phyloP scores from a whole-genome alignment of 257 asterid species.

The Solanum bulbocastanum region DNA sequence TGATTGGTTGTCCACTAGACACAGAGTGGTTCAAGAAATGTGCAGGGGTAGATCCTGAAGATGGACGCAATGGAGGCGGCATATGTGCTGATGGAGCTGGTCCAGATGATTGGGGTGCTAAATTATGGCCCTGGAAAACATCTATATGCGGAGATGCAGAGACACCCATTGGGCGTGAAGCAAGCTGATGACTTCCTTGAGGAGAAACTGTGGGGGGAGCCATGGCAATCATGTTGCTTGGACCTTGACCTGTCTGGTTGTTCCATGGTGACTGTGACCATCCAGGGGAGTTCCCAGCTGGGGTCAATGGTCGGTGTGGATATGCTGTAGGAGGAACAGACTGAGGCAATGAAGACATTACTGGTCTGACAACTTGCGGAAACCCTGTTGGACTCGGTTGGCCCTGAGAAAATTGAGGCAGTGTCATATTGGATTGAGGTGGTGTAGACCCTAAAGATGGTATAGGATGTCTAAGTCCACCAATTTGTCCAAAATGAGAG shows the following conservation, averaged over 20 bases:
- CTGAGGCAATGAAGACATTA: constrained; percentile 23
- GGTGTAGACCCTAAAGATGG: constrained; percentile 20
- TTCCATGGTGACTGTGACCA: constrained; percentile 27
- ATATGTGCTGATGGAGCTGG: constrained; percentile 21
- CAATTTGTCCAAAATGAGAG: constrained; percentile 27
- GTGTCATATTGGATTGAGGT: constrained; percentile 10
- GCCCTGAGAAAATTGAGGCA: constrained; percentile 2
- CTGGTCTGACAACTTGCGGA: constrained; percentile 21
- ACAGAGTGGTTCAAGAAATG: constrained; percentile 5
- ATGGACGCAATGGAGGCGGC: constrained; percentile 15
- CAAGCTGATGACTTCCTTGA: constrained; percentile 20
- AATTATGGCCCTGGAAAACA: constrained; percentile 7
- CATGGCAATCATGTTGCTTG: constrained; percentile 17
- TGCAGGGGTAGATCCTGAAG: constrained; percentile 13
- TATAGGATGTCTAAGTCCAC: constrained; percentile 32
- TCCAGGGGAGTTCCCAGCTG: constrained; percentile 11
- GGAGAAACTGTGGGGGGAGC: constrained; percentile 12
- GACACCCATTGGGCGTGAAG: constrained; percentile 20
- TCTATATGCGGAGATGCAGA: constrained; percentile 18
- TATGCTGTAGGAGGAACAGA: not conserved
- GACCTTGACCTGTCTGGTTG: constrained; percentile 25
- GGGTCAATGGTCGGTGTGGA: constrained; percentile 4
- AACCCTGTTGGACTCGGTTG: constrained; percentile 19
- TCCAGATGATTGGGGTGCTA: constrained; percentile 13
- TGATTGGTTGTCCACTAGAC: constrained; percentile 7